Conservation (phyloP, 352 stramenopile genomes). For the Pythium phragmiticola region DNA sequence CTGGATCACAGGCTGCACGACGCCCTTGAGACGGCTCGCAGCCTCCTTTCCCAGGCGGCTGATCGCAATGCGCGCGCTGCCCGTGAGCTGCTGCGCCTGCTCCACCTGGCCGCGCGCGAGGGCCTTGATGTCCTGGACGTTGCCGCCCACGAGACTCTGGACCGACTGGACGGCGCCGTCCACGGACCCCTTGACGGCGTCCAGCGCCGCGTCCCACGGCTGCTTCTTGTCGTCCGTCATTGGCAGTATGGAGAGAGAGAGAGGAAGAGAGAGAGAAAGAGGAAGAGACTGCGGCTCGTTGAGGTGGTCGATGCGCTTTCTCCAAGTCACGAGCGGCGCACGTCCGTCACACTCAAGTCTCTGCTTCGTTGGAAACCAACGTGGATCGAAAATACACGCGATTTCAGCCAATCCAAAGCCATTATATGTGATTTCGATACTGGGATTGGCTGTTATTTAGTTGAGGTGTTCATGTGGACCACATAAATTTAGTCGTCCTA, state of each 20-base stretch:
- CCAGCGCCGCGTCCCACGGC: constrained; percentile 52
- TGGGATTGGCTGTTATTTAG: background rate
- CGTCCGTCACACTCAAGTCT: constrained; percentile 20
- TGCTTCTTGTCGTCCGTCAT: constrained; percentile 48
- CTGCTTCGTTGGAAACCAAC: background rate
- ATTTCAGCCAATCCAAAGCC: constrained; percentile 24
- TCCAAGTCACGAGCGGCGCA: constrained; percentile 9
- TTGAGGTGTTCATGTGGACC: constrained; percentile 1
- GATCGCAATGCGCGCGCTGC: constrained; percentile 50
- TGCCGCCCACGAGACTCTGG: constrained; percentile 34
- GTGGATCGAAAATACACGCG: background rate
- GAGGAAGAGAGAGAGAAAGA: constrained; percentile 4
- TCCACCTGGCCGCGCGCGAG: constrained; percentile 39
- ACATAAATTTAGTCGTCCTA: background rate
- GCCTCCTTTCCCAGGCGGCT: constrained; percentile 36
- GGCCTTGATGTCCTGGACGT: constrained; percentile 48
- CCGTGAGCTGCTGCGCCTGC: constrained; percentile 65
- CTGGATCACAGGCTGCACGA: constrained; percentile 49
- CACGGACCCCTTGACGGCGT: constrained; percentile 45
- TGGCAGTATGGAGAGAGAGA: background rate
- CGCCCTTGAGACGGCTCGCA: constrained; percentile 37
- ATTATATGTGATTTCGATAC: background rate
- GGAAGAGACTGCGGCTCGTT: background rate
- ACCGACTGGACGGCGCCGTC: constrained; percentile 51
- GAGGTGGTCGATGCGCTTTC: background rate